Evolutionary conservation across 352 stramenopile genomes (phyloP), one percentile per base, ranked within the genome.

Genomic region (Pythium rishiriense): DNA sequence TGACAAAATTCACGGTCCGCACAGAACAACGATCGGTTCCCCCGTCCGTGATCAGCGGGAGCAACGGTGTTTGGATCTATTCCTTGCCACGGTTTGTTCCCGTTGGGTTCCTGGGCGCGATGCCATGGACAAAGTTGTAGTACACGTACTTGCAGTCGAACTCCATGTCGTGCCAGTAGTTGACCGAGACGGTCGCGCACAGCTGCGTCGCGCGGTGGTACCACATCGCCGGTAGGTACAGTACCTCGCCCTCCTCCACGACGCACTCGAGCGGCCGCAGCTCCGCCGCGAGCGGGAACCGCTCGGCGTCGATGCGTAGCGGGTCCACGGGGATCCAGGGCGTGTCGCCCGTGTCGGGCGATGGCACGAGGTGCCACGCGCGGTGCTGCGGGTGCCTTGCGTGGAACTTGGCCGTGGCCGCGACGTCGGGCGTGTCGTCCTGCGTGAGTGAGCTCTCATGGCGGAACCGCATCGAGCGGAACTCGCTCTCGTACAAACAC

Each of bases 161-260:
- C 48, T 91, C 76, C 86, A 95, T 95, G 70, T 95, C 86, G 52
- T 95, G 86, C 86, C 86, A 95, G 69, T 95, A 95, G 55, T 95
- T 95, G n/a, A 95, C 83, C 43, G 86, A 88, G 22, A 95, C 88
- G 8, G 86, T 95, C 21, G 73, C 46, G 41, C 73, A 78, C n/a
- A 89, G 65, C 50, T 95, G 83, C 17, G 86, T 86, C 15, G 83
- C 86, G 41, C 83, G 84, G 64, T 95, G 86, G 64, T 93, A 95
- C 86, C 86, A 95, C 70, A 95, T 82, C 31, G 83, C 82, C 11
- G 86, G 86, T 50, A 93, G 54, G 60, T 91, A 95, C 10, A 93
- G 61, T 19, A 91, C 73, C 57, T 95, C 83, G 17, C 83, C 84
- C 22, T 76, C 72, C 48, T 86, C 72, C 21, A 95, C 69, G 25